Percentiles rank a stretch among this genome's conserved stretches.
Evolutionary conservation across 2,329 filamentous ascomycete species (phyloP).

Genomic region (Phialophora macrospora): DNA sequence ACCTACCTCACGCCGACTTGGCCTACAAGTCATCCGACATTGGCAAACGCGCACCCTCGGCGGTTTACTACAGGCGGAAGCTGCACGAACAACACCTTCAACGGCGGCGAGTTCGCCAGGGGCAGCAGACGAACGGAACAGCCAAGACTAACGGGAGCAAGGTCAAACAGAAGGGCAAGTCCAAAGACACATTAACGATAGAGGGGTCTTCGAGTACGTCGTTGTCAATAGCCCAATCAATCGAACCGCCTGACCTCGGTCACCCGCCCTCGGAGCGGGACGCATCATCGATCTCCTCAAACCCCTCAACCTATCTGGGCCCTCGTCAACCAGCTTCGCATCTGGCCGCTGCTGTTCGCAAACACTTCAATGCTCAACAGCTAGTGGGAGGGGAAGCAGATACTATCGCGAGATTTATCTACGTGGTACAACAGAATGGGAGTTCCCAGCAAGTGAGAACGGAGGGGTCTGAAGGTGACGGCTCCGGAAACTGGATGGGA

Average conservation of each 20-base stretch:
- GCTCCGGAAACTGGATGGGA: conserved; percentile 37
- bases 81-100: conserved; percentile 34
- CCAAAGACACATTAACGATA: conserved; percentile 16
- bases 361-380: conserved; percentile 55
- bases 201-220: conserved; percentile 14
- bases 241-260: conserved; percentile 27
- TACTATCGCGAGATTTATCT: conserved; percentile 54
- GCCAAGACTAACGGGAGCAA: conserved; percentile 16
- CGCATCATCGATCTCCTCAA: conserved; percentile 18
- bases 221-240: conserved; percentile 28
- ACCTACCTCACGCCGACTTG: conserved; percentile 52
- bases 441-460: conserved; percentile 27
- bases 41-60: conserved; percentile 52
- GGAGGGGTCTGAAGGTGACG: conserved; percentile 37
- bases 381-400: conserved; percentile 50
- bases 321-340: conserved; percentile 25
- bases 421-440: conserved; percentile 53
- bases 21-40: conserved; percentile 52
- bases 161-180: conserved; percentile 25
- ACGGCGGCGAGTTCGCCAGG: conserved; percentile 26
- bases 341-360: conserved; percentile 51
- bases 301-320: conserved; percentile 23
- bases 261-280: conserved; percentile 14
- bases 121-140: conserved; percentile 28
- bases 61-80: conserved; percentile 48